These are phyloP conservation scores for Diaporthe longicolla DNA, from an alignment of 2,329 filamentous ascomycete species.

Conservation along the genomic window DNA sequence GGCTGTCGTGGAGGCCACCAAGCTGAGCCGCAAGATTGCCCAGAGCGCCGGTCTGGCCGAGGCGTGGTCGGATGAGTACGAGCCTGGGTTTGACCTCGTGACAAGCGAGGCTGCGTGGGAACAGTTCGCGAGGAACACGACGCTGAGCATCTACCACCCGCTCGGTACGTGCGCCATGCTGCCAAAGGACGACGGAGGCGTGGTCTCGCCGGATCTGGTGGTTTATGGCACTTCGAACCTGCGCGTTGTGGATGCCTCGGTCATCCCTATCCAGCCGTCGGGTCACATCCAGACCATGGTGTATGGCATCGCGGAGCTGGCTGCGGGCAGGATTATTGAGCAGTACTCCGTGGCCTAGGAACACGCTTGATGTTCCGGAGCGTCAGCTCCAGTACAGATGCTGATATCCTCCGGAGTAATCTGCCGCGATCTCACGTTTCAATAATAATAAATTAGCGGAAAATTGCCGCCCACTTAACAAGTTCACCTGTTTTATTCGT, in stretches of 20 bases:
- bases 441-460: not conserved
- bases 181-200: slow-evolving; percentile 34
- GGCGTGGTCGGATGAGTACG: slow-evolving; percentile 28
- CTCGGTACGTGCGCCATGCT: slow-evolving; percentile 37
- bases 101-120: slow-evolving; percentile 12
- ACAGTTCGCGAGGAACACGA: slow-evolving; percentile 28
- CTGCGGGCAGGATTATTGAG: slow-evolving; percentile 28
- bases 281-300: slow-evolving; percentile 27
- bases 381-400: too few relatives aligned
- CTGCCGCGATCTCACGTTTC: not conserved
- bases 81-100: slow-evolving; percentile 19
- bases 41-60: not conserved
- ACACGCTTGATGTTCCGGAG: too few relatives aligned
- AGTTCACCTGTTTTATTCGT: not conserved
- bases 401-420: too few relatives aligned
- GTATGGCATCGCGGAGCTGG: slow-evolving; percentile 33
- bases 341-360: not conserved
- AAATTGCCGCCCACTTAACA: not conserved
- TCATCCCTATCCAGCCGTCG: slow-evolving; percentile 26
- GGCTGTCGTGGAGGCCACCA: slow-evolving; percentile 13
- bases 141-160: slow-evolving; percentile 24
- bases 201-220: slow-evolving; percentile 35
- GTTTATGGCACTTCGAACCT: slow-evolving; percentile 40
- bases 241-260: slow-evolving; percentile 35
- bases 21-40: slow-evolving; percentile 7